Conservation (phyloP, 2,329 filamentous ascomycete species). For the Stachybotrys echinatus region DNA sequence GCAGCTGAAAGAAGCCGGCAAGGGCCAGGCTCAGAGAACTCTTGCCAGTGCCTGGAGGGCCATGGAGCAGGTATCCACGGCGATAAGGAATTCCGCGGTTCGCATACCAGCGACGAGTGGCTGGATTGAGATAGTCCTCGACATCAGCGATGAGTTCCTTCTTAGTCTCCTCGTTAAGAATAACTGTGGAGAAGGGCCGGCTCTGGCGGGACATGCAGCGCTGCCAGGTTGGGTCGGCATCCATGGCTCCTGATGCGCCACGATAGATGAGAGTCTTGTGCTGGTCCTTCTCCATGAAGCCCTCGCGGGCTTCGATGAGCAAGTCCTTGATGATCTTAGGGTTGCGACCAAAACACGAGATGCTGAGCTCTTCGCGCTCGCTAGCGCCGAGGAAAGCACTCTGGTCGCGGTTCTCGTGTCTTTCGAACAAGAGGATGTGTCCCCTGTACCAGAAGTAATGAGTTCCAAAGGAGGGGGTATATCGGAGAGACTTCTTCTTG, state of each 20-base stretch:
- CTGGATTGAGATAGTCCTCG: slow-evolving; percentile 56
- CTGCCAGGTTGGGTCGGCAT: slow-evolving; percentile 48
- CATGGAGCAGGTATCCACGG: slow-evolving; percentile 76
- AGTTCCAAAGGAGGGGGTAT: slow-evolving; percentile 62
- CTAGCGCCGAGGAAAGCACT: slow-evolving; percentile 33
- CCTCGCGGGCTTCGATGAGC: slow-evolving; percentile 50
- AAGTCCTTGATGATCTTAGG: slow-evolving; percentile 57
- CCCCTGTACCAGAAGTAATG: slow-evolving; percentile 66
- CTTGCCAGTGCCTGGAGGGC: slow-evolving; percentile 77
- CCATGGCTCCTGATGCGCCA: slow-evolving; percentile 37
- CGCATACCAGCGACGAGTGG: slow-evolving; percentile 71
- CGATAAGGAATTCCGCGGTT: slow-evolving; percentile 82
- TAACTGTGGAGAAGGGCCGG: slow-evolving; percentile 60
- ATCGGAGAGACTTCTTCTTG: slow-evolving; percentile 46
- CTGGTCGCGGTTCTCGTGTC: slow-evolving; percentile 42
- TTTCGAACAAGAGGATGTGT: slow-evolving; percentile 51
- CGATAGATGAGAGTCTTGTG: slow-evolving; percentile 63
- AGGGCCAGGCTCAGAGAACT: slow-evolving; percentile 66
- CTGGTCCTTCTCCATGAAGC: slow-evolving; percentile 53
- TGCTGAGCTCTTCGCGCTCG: slow-evolving; percentile 52
- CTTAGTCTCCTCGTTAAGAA: slow-evolving; percentile 57
- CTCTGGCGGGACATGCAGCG: slow-evolving; percentile 56
- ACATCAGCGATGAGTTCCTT: slow-evolving; percentile 54
- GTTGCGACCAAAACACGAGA: slow-evolving; percentile 58
- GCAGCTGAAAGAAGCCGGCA: slow-evolving; percentile 64